Percentiles rank a stretch among this genome's conserved stretches.
Conservation (phyloP, 306 rosid species). For the Quercus dentata region DNA sequence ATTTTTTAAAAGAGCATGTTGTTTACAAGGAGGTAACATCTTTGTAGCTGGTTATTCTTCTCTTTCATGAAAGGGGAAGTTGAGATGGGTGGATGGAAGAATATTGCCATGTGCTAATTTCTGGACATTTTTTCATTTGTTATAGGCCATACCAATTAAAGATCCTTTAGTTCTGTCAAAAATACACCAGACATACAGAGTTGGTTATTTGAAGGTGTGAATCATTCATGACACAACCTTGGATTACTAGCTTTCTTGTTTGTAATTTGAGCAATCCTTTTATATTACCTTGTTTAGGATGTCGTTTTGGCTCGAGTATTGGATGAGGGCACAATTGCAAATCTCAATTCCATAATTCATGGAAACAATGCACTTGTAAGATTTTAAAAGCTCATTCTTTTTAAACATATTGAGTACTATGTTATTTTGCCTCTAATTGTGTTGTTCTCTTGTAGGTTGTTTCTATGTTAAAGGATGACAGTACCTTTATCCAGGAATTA, state of each 20-base stretch:
- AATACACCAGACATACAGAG: constrained; percentile 95
- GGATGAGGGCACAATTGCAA: constrained; percentile 84
- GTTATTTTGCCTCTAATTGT: constrained; percentile 18
- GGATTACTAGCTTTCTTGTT: constrained; percentile 4
- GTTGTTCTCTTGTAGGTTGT: constrained; percentile 57
- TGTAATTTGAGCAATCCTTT: constrained; percentile 7
- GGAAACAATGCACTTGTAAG: constrained; percentile 82
- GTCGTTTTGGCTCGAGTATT: constrained; percentile 81
- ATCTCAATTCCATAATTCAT: constrained; percentile 83
- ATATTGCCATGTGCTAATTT: background rate
- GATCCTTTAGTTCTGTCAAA: constrained; percentile 70
- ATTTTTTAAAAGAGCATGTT: constrained; percentile 80
- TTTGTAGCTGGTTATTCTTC: background rate
- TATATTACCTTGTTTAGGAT: constrained; percentile 54
- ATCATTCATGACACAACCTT: constrained; percentile 1
- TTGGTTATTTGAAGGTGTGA: constrained; percentile 92
- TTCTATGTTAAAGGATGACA: constrained; percentile 85
- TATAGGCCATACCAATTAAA: constrained; percentile 90
- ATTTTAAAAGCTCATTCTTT: constrained; percentile 12
- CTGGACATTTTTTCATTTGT: constrained; percentile 12
- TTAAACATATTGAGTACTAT: constrained; percentile 7
- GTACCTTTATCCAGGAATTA: constrained; percentile 86
- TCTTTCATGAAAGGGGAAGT: constrained; percentile 11
- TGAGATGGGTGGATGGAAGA: background rate
- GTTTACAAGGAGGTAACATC: constrained; percentile 86